phyloP scores from a whole-genome alignment of 768 basidiomycete species.

The Dictyophora rubrovolvata region DNA sequence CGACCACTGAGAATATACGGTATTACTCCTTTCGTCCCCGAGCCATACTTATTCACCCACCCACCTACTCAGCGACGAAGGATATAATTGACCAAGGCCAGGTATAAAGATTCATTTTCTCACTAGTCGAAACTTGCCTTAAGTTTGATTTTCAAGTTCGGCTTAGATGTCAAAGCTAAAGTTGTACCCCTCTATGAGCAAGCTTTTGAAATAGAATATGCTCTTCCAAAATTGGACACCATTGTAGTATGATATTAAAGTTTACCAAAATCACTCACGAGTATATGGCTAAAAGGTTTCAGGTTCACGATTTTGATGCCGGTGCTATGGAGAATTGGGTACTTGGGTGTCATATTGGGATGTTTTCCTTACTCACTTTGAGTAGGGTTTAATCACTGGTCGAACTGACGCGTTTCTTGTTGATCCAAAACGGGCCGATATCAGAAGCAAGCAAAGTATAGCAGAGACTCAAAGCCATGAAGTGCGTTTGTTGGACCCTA shows the following conservation, averaged over 20 bases:
- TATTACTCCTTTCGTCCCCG: constrained; percentile 15
- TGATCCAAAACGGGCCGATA: constrained; percentile 64
- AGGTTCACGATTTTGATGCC: constrained; percentile 83
- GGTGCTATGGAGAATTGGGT: constrained; percentile 93
- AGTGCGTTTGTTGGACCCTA: constrained; percentile 40
- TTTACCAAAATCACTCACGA: background rate
- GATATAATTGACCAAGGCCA: constrained; percentile 71
- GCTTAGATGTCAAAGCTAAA: constrained; percentile 74
- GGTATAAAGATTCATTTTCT: background rate
- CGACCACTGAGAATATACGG: constrained; percentile 82
- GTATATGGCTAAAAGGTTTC: background rate
- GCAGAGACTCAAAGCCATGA: constrained; percentile 77
- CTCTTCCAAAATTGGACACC: constrained; percentile 90
- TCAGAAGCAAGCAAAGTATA: constrained; percentile 69
- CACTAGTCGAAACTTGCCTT: background rate
- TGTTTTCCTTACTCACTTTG: background rate
- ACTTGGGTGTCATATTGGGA: background rate
- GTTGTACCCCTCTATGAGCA: constrained; percentile 87
- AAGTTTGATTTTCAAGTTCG: constrained; percentile 37
- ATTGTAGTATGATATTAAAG: constrained; percentile 48
- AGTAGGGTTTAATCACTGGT: constrained; percentile 77
- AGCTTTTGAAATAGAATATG: constrained; percentile 86
- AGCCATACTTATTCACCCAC: background rate
- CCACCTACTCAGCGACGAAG: constrained; percentile 46
- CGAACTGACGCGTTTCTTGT: constrained; percentile 72